These are phyloP conservation scores for Amanita molliuscula DNA, from an alignment of 768 basidiomycete species.

Conservation along the genomic window DNA sequence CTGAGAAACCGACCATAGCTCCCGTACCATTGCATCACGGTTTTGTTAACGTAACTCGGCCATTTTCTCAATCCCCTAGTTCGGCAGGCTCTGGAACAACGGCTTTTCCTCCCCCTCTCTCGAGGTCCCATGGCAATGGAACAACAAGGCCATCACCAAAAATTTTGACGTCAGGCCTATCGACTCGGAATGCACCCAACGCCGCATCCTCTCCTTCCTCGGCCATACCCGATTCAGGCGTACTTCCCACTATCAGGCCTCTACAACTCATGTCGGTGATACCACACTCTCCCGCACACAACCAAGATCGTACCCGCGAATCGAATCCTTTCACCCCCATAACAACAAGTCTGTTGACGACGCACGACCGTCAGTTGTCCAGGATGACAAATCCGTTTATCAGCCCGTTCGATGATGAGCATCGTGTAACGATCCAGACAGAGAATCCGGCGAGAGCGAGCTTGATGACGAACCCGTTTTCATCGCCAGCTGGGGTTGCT, in stretches of 20 bases:
- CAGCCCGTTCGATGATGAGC: conserved; percentile 75
- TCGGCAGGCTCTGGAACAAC: neutral
- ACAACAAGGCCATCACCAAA: neutral
- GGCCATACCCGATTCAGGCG: conserved; percentile 1
- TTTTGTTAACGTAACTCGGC: conserved; percentile 11
- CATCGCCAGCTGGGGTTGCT: conserved; percentile 3
- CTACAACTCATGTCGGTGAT: conserved; percentile 6
- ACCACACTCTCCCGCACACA: conserved; percentile 7
- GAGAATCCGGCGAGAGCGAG: conserved; percentile 5
- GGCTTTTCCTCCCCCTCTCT: conserved; percentile 28
- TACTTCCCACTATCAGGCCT: neutral
- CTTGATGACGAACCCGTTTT: conserved; percentile 3
- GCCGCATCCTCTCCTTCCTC: neutral
- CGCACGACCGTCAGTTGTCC: conserved; percentile 31
- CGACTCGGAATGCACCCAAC: neutral
- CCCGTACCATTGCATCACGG: conserved; percentile 13
- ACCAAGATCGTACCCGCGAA: conserved; percentile 9
- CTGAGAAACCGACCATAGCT: conserved; percentile 1
- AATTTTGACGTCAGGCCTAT: neutral
- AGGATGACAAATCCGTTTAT: conserved; percentile 46
- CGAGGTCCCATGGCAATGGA: conserved; percentile 21
- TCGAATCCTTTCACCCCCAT: conserved; percentile 23
- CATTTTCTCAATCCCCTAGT: conserved; percentile 1
- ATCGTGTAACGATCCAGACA: conserved; percentile 20
- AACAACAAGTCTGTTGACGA: conserved; percentile 34